Conservation (phyloP, 495 filamentous ascomycete species). For the Penicillium roqueforti region DNA sequence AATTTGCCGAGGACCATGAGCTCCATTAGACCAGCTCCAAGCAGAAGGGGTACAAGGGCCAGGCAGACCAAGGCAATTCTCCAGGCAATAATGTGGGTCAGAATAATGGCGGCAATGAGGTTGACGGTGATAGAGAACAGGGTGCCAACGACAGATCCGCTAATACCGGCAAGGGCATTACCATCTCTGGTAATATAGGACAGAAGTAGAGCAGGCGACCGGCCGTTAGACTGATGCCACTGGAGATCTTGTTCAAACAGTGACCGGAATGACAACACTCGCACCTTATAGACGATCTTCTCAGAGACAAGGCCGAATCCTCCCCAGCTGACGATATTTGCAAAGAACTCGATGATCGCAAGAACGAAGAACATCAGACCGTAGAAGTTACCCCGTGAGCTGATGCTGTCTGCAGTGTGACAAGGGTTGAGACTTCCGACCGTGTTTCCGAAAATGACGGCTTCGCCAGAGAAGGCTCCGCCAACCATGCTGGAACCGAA, state of each 20-base stretch:
- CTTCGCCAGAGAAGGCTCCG: constrained; percentile 46
- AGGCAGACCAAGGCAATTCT: constrained; percentile 36
- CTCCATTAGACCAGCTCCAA: constrained; percentile 46
- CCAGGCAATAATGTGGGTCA: constrained; percentile 40
- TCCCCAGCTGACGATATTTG: constrained; percentile 43
- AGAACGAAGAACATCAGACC: constrained; percentile 52
- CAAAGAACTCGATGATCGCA: constrained; percentile 46
- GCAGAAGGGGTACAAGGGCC: constrained; percentile 36
- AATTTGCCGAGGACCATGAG: constrained; percentile 48
- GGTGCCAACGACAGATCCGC: constrained; percentile 38
- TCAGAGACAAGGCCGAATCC: constrained; percentile 49
- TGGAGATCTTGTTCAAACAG: constrained; percentile 47
- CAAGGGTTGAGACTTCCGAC: constrained; percentile 46
- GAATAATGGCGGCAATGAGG: constrained; percentile 33
- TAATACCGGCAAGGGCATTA: constrained; percentile 42
- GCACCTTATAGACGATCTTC: constrained; percentile 42
- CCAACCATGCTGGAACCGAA: constrained; percentile 42
- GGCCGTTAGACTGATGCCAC: constrained; percentile 45
- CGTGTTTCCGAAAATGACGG: constrained; percentile 52
- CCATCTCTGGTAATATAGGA: constrained; percentile 46
- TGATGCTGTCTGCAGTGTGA: constrained; percentile 32
- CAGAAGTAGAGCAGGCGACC: constrained; percentile 39
- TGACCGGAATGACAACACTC: constrained; percentile 45
- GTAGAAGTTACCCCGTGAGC: constrained; percentile 40
- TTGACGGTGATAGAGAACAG: constrained; percentile 42